These are phyloP conservation scores for Rhodotorula sp. DNA, from an alignment of 1,284 basidiomycete genomes.

Conservation along the genomic window DNA sequence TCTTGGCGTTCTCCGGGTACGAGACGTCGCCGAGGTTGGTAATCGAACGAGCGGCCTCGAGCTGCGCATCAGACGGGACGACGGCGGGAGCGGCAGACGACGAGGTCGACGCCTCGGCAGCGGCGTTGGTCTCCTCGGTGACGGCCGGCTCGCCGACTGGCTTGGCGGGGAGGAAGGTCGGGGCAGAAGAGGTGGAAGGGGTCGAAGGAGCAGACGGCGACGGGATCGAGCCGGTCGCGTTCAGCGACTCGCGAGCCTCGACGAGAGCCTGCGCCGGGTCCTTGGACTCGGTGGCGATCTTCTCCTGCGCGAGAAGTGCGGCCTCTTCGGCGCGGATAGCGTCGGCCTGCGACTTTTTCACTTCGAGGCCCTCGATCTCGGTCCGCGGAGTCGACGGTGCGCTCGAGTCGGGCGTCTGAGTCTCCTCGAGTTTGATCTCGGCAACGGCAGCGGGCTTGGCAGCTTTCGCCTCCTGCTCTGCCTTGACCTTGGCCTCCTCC, in stretches of 20 bases:
- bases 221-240: slow-evolving; percentile 25
- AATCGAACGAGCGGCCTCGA: slow-evolving; percentile 64
- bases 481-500: slow-evolving; percentile 33
- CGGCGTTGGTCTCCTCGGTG: slow-evolving; percentile 56
- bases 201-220: slow-evolving; percentile 29
- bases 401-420: slow-evolving; percentile 51
- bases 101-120: slow-evolving; percentile 3
- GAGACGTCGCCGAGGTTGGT: slow-evolving; percentile 73
- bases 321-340: slow-evolving; percentile 45
- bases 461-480: slow-evolving; percentile 47
- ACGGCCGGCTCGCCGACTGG: slow-evolving; percentile 41
- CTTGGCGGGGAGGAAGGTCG: slow-evolving; percentile 45
- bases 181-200: slow-evolving; percentile 13
- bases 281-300: slow-evolving; percentile 32
- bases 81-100: slow-evolving; percentile 1
- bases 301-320: slow-evolving; percentile 35
- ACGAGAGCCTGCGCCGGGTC: slow-evolving; percentile 48
- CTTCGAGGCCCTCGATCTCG: slow-evolving; percentile 38
- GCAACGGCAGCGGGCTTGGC: slow-evolving; percentile 40
- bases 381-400: slow-evolving; percentile 35
- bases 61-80: slow-evolving; percentile 18
- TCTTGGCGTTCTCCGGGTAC: slow-evolving; percentile 81
- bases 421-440: slow-evolving; percentile 42
- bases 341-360: slow-evolving; percentile 41
- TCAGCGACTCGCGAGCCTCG: slow-evolving; percentile 49